These are phyloP conservation scores for Hirschfeldia incana DNA, from an alignment of 345 rosid genomes.

Conservation along the genomic window DNA sequence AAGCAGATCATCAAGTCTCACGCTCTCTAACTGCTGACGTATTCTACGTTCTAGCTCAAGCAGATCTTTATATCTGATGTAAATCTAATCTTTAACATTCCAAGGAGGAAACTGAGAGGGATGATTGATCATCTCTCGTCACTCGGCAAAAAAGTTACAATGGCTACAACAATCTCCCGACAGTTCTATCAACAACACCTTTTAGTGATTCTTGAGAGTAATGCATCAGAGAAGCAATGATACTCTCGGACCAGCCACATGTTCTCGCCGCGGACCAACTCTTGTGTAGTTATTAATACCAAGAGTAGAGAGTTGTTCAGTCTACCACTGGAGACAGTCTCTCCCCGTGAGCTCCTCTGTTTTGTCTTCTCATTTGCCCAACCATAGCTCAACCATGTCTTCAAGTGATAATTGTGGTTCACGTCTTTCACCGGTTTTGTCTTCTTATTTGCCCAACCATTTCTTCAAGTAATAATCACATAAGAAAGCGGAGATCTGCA, in stretches of 20 bases:
- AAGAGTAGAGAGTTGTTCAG: constrained; percentile 65
- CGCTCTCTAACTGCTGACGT: constrained; percentile 61
- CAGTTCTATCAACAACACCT: constrained; percentile 46
- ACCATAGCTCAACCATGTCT: too few relatives aligned
- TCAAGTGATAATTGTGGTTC: too few relatives aligned
- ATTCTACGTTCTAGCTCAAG: constrained; percentile 70
- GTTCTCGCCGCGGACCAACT: constrained; percentile 56
- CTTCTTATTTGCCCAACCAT: too few relatives aligned
- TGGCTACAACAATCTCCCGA: constrained; percentile 57
- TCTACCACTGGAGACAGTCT: constrained; percentile 69
- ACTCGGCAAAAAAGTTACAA: constrained; percentile 58
- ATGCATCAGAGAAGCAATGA: constrained; percentile 66
- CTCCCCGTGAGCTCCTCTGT: constrained; percentile 56
- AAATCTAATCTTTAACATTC: constrained; percentile 65
- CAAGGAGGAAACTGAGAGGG: constrained; percentile 71
- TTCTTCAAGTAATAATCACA: too few relatives aligned
- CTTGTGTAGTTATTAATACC: constrained; percentile 58
- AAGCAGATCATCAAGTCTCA: constrained; percentile 68
- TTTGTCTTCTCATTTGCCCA: too few relatives aligned
- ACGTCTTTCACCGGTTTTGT: too few relatives aligned
- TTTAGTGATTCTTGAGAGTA: constrained; percentile 71
- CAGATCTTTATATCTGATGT: constrained; percentile 48
- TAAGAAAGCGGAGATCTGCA: too few relatives aligned
- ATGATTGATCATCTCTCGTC: constrained; percentile 42
- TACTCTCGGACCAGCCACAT: constrained; percentile 59